Evolutionary conservation across 2,329 filamentous ascomycete species (phyloP).

Genomic region (Penicillium sp.): DNA sequence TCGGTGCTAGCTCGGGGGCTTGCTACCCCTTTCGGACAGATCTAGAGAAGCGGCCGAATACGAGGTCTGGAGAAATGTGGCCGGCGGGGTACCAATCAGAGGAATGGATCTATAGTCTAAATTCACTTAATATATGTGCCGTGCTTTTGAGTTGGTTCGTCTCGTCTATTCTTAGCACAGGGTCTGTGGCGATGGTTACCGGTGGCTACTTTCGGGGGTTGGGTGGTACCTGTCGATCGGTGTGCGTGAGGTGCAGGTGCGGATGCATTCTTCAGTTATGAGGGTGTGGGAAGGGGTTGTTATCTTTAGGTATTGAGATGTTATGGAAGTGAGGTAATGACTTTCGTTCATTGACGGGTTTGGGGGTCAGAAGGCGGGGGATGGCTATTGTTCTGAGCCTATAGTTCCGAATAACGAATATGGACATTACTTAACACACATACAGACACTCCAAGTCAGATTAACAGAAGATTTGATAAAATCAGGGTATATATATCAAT

Average conservation of each 20-base stretch:
- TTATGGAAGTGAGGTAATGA: background rate
- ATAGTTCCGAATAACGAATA: too few species aligned
- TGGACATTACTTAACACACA: background rate
- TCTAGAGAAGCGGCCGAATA: constrained; percentile 13
- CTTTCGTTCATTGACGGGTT: background rate
- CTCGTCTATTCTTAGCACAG: constrained; percentile 10
- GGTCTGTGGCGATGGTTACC: too few species aligned
- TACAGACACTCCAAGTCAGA: constrained; percentile 10
- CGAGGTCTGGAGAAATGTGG: constrained; percentile 8
- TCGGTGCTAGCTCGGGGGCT: background rate
- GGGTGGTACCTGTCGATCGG: constrained; percentile 12
- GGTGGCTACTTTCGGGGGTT: background rate
- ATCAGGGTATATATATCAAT: constrained; percentile 20
- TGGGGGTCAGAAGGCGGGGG: background rate
- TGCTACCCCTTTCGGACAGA: background rate
- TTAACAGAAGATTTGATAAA: constrained; percentile 6
- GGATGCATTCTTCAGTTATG: background rate
- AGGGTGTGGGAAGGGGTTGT: background rate
- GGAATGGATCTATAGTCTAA: constrained; percentile 4
- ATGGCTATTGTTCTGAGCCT: background rate
- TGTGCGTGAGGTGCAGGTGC: background rate
- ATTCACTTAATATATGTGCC: background rate
- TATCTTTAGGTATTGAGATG: constrained; percentile 12
- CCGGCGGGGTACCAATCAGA: constrained; percentile 5
- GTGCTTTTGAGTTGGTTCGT: background rate